A percentile compares a stretch with the other conserved stretches of the same genome.
Conservation (phyloP, 495 filamentous ascomycete species). For the Apodospora peruviana region DNA sequence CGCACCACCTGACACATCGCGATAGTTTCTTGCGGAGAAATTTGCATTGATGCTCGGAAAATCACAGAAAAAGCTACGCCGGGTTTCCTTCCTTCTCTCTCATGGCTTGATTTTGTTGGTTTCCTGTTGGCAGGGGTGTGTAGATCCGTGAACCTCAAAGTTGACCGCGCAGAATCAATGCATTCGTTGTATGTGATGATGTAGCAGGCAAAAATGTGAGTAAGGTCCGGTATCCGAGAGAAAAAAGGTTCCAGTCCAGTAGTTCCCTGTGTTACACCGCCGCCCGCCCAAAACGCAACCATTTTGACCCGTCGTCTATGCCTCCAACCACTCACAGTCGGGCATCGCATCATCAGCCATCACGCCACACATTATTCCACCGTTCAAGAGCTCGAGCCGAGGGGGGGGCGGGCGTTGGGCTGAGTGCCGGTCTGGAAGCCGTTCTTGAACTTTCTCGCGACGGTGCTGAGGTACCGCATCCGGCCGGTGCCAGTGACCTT, state of each 20-base stretch:
- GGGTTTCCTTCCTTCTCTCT: neutral
- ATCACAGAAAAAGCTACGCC: neutral
- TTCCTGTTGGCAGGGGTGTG: neutral
- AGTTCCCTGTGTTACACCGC: slow-evolving; percentile 26
- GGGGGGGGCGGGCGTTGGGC: slow-evolving; percentile 72
- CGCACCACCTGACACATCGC: too few species aligned
- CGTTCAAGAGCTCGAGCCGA: slow-evolving; percentile 15
- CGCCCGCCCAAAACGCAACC: slow-evolving; percentile 25
- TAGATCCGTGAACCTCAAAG: neutral
- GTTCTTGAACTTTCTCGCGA: slow-evolving; percentile 89
- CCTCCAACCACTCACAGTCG: too few species aligned
- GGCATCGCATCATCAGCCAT: slow-evolving; percentile 20
- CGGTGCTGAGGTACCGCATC: slow-evolving; percentile 83
- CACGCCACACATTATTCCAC: slow-evolving; percentile 17
- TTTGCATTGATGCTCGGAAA: neutral
- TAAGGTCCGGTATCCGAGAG: neutral
- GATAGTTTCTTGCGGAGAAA: neutral
- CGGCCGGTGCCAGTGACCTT: slow-evolving; percentile 97
- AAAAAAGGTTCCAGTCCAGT: slow-evolving; percentile 10
- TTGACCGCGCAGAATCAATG: neutral
- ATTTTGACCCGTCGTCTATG: slow-evolving; percentile 20
- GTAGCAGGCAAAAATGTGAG: neutral
- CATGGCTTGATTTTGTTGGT: neutral
- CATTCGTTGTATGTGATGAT: neutral
- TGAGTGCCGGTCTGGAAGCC: slow-evolving; percentile 88